Conservation (phyloP, 164 flowering plant genomes). For the Liriodendron chinense region DNA sequence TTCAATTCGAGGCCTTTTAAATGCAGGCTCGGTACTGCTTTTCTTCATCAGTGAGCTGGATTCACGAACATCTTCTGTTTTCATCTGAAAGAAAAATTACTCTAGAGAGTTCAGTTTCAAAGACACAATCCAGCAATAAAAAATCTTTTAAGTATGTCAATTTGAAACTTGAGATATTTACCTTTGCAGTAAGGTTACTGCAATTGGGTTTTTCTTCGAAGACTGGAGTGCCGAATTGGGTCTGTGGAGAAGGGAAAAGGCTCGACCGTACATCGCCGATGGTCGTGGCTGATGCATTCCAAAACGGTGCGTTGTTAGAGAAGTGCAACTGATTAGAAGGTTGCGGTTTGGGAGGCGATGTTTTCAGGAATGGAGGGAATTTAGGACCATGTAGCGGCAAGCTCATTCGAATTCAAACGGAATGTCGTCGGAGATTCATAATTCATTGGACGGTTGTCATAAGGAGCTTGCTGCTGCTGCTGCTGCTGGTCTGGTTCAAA, state of each 20-base stretch:
- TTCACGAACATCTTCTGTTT: constrained; percentile 41
- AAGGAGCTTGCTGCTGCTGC: constrained; percentile 13
- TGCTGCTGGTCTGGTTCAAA: constrained; percentile 32
- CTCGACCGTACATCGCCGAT: constrained; percentile 24
- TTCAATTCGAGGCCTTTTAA: constrained; percentile 67
- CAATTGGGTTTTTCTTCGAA: constrained; percentile 38
- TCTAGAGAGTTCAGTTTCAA: not conserved
- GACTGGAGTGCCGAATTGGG: constrained; percentile 24
- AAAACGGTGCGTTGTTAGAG: constrained; percentile 62
- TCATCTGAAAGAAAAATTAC: constrained; percentile 26
- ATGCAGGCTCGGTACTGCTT: constrained; percentile 45
- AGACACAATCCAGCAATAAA: constrained; percentile 4
- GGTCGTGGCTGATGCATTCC: constrained; percentile 56
- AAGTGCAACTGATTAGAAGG: constrained; percentile 52
- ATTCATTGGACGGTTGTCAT: constrained; percentile 23
- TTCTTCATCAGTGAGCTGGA: constrained; percentile 42
- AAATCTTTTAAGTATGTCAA: not conserved
- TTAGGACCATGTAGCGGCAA: constrained; percentile 42
- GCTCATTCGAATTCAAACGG: constrained; percentile 27
- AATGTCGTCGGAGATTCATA: constrained; percentile 25
- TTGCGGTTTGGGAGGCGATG: constrained; percentile 45
- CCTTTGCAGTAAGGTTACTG: constrained; percentile 42
- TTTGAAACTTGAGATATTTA: constrained; percentile 13
- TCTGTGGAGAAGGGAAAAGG: constrained; percentile 29
- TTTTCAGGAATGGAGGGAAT: constrained; percentile 49